phyloP scores from a whole-genome alignment of 164 flowering plant species.

The Tetrastigma voinierianum region DNA sequence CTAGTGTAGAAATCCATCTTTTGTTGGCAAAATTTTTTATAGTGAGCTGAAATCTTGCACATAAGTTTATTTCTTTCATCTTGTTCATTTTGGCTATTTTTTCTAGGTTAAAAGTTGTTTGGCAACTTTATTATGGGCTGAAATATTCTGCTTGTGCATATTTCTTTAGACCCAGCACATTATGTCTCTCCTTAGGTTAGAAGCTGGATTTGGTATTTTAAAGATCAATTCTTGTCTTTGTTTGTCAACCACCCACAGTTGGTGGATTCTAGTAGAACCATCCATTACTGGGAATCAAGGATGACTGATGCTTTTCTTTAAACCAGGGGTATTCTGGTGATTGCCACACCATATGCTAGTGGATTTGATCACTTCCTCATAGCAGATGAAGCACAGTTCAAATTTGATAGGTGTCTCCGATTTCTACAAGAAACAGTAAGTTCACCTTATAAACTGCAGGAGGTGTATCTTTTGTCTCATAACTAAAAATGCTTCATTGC shows the following conservation, averaged over 20 bases:
- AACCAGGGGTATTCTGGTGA: constrained; percentile 73
- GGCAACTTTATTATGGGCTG: neutral
- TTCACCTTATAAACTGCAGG: constrained; percentile 10
- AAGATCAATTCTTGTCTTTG: neutral
- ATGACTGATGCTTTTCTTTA: constrained; percentile 10
- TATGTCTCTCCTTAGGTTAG: neutral
- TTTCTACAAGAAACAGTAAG: constrained; percentile 66
- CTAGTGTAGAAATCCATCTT: too few species aligned
- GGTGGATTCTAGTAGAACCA: neutral
- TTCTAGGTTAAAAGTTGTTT: neutral
- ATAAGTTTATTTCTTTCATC: too few species aligned
- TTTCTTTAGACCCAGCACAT: neutral
- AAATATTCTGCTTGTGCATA: neutral
- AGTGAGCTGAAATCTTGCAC: too few species aligned
- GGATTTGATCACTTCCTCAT: constrained; percentile 93
- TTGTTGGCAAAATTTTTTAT: too few species aligned
- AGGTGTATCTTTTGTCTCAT: neutral
- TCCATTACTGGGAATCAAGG: neutral
- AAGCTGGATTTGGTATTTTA: neutral
- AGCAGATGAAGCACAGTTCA: constrained; percentile 95
- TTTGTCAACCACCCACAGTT: neutral
- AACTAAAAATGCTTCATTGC: constrained; percentile 5
- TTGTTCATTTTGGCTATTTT: neutral
- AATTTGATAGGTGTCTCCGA: constrained; percentile 83
- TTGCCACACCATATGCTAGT: constrained; percentile 95